Conservation (phyloP, 2,329 filamentous ascomycete species). For the Hirsutella rhossiliensis region DNA sequence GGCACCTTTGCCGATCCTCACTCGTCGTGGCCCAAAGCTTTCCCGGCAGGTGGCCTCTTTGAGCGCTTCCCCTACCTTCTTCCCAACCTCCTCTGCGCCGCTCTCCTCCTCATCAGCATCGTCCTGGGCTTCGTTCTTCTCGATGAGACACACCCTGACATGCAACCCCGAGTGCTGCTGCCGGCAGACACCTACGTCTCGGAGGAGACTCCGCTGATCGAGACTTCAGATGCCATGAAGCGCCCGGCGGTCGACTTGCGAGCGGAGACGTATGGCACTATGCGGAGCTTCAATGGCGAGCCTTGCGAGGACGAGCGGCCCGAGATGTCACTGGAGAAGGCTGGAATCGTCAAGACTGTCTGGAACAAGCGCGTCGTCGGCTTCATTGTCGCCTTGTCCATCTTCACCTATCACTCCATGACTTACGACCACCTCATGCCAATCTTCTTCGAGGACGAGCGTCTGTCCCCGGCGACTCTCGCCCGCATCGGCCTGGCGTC, state of each 20-base stretch:
- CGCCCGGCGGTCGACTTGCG: conserved; percentile 62
- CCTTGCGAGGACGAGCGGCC: conserved; percentile 26
- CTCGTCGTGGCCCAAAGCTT: conserved; percentile 57
- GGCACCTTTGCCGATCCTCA: conserved; percentile 75
- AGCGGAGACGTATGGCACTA: conserved; percentile 70
- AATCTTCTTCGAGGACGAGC: conserved; percentile 80
- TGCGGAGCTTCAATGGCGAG: conserved; percentile 35
- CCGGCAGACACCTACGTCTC: conserved; percentile 39
- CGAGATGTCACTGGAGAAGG: conserved; percentile 19
- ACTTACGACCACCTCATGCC: conserved; percentile 85
- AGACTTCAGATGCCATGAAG: conserved; percentile 62
- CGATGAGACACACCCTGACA: conserved; percentile 80
- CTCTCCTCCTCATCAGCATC: conserved; percentile 66
- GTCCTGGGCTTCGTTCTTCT: conserved; percentile 69
- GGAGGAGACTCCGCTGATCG: conserved; percentile 62
- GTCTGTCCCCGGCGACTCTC: conserved; percentile 25
- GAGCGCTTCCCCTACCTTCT: conserved; percentile 74
- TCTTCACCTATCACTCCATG: conserved; percentile 95
- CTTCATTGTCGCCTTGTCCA: conserved; percentile 69
- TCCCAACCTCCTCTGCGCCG: conserved; percentile 76
- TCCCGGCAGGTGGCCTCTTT: conserved; percentile 59
- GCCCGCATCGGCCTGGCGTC: conserved; percentile 19
- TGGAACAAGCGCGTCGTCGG: conserved; percentile 55
- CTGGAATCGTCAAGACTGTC: conserved; percentile 23
- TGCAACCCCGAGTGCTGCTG: conserved; percentile 43